Evolutionary conservation across 441 rosid genomes (phyloP).

Genomic region (Erodium moschatum): DNA sequence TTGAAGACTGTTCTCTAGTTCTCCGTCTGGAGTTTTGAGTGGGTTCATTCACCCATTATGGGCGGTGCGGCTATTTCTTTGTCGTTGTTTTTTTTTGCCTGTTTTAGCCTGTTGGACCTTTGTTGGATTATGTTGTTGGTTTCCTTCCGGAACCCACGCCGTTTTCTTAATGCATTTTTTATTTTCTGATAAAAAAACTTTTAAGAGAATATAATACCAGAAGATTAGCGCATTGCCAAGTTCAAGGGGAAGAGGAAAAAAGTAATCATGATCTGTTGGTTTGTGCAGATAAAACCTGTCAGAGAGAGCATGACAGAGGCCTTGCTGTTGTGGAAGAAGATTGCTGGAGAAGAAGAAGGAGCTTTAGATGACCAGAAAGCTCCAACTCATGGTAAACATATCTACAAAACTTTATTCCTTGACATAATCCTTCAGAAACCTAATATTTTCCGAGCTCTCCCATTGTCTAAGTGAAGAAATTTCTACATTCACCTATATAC

Average conservation of each 20-base stretch:
- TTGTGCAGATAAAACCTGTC: conserved; percentile 75
- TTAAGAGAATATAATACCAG: too few species aligned
- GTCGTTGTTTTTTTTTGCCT: too few species aligned
- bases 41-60: too few species aligned
- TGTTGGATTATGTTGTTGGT: too few species aligned
- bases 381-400: conserved; percentile 44
- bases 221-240: too few species aligned
- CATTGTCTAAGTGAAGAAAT: not conserved
- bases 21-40: too few species aligned
- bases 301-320: conserved; percentile 96
- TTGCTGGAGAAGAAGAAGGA: conserved; percentile 59
- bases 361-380: conserved; percentile 51
- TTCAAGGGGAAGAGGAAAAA: not conserved
- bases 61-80: too few species aligned
- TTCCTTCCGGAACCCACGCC: too few species aligned
- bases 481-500: not conserved
- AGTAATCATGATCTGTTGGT: conserved; percentile 9
- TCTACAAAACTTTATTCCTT: conserved; percentile 5
- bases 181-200: too few species aligned
- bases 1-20: too few species aligned
- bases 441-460: not conserved
- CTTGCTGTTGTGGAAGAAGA: conserved; percentile 78
- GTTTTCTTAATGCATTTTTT: too few species aligned
- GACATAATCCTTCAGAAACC: not conserved
- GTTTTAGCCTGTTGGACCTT: too few species aligned